A percentile compares a stretch with the other conserved stretches of the same genome.
phyloP scores from a whole-genome alignment of 2,329 filamentous ascomycete genomes.

The Fusarium pilosicola region DNA sequence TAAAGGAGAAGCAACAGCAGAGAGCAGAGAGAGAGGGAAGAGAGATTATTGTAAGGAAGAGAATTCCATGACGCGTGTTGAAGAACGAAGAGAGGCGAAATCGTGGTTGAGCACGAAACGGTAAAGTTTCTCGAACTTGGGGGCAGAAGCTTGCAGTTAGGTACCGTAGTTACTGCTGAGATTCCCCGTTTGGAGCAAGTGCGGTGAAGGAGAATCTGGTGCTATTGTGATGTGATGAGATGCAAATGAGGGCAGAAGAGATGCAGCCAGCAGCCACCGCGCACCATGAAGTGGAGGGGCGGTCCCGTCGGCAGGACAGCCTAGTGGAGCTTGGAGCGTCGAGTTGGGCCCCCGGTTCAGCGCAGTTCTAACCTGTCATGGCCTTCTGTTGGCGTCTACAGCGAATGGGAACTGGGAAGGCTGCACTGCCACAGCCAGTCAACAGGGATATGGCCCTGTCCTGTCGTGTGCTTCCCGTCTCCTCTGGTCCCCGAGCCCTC shows the following conservation, averaged over 20 bases:
- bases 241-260: slow-evolving; percentile 33
- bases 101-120: slow-evolving; percentile 43
- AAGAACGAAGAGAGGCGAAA: slow-evolving; percentile 26
- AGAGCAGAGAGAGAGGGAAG: slow-evolving; percentile 1
- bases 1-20: slow-evolving; percentile 35
- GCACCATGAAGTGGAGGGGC: slow-evolving; percentile 30
- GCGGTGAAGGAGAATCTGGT: slow-evolving; percentile 34
- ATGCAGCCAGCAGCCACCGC: slow-evolving; percentile 13
- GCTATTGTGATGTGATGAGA: slow-evolving; percentile 34
- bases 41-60: slow-evolving; percentile 31
- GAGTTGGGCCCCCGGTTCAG: not conserved
- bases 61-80: slow-evolving; percentile 37
- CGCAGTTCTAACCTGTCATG: not conserved
- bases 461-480: slow-evolving; percentile 18
- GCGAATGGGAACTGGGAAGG: slow-evolving; percentile 1
- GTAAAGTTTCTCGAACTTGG: slow-evolving; percentile 1
- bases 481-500: slow-evolving; percentile 4
- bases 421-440: slow-evolving; percentile 36
- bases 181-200: slow-evolving; percentile 20
- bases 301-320: slow-evolving; percentile 29
- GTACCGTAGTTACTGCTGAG: not conserved
- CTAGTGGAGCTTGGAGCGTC: slow-evolving; percentile 12
- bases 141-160: slow-evolving; percentile 4
- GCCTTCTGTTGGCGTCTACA: not conserved
- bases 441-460: slow-evolving; percentile 18